A percentile compares a stretch with the other conserved stretches of the same genome.
phyloP scores from a whole-genome alignment of 257 asterid species.

The Phtheirospermum japonicum region DNA sequence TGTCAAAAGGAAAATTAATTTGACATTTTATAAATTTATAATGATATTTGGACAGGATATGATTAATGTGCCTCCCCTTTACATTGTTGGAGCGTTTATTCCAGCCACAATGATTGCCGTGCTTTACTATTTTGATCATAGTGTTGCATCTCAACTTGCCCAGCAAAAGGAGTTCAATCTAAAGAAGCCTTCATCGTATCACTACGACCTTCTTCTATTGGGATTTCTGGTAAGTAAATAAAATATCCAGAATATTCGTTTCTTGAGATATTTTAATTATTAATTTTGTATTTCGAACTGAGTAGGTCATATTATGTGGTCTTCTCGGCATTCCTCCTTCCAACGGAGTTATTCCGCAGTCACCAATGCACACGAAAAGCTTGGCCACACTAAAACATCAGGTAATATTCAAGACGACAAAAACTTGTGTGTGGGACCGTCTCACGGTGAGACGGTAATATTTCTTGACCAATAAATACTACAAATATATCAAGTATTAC shows the following conservation, averaged over 20 bases:
- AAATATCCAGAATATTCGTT: not conserved
- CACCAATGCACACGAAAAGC: constrained; percentile 98
- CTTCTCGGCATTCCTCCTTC: constrained; percentile 97
- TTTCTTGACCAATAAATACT: too few relatives aligned
- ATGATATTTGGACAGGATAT: constrained; percentile 58
- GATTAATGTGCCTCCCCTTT: constrained; percentile 77
- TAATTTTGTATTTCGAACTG: not conserved
- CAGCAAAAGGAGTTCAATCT: constrained; percentile 92
- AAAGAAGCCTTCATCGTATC: constrained; percentile 90
- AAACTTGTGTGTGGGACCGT: too few relatives aligned
- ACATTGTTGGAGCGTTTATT: constrained; percentile 85
- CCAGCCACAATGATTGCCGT: constrained; percentile 99
- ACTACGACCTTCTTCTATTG: constrained; percentile 91
- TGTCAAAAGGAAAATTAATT: too few relatives aligned
- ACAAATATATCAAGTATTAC: too few relatives aligned
- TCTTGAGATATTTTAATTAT: not conserved
- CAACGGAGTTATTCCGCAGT: constrained; percentile 97
- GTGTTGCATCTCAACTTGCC: constrained; percentile 97
- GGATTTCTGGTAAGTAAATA: constrained; percentile 69
- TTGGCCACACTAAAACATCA: constrained; percentile 96
- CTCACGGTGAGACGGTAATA: too few relatives aligned
- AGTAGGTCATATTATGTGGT: constrained; percentile 86
- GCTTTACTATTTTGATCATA: constrained; percentile 96
- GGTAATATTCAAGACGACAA: constrained; percentile 36
- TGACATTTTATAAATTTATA: constrained; percentile 5